Evolutionary conservation across 805 yeast species (phyloP).

Genomic region (Candida quercuum): DNA sequence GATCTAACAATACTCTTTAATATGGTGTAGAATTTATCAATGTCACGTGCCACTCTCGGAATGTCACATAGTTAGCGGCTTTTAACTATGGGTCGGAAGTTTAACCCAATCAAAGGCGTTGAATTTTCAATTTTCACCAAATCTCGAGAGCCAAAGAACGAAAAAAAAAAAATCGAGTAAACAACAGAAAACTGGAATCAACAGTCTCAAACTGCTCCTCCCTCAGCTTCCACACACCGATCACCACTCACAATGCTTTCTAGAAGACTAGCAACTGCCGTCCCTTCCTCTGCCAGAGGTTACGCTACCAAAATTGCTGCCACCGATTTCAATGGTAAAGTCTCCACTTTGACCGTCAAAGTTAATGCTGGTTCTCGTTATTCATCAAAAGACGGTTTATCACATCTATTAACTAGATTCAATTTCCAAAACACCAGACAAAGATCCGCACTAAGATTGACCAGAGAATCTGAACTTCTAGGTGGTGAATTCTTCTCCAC

Average conservation of each 20-base stretch:
- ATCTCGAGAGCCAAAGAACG: slow-evolving; percentile 1
- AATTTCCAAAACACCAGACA: slow-evolving; percentile 76
- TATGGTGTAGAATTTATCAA: no score
- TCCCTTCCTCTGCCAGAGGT: slow-evolving; percentile 25
- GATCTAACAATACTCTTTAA: no score
- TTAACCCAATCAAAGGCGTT: slow-evolving; percentile 19
- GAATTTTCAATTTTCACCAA: slow-evolving; percentile 19
- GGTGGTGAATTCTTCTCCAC: slow-evolving; percentile 74
- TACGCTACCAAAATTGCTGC: slow-evolving; percentile 42
- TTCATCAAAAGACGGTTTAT: slow-evolving; percentile 64
- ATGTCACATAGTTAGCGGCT: background rate
- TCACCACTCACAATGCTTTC: slow-evolving; percentile 17
- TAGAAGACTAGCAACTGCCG: slow-evolving; percentile 20
- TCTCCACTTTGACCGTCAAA: slow-evolving; percentile 73
- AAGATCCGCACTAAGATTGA: slow-evolving; percentile 86
- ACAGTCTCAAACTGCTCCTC: background rate
- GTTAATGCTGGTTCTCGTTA: slow-evolving; percentile 85
- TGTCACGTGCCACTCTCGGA: background rate
- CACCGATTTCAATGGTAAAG: slow-evolving; percentile 53
- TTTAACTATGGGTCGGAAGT: background rate
- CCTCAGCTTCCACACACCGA: no score
- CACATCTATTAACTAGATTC: slow-evolving; percentile 81
- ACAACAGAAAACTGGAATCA: background rate
- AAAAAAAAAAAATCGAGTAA: slow-evolving; percentile 3
- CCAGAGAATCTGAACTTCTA: slow-evolving; percentile 89